A percentile compares a stretch with the other conserved stretches of the same genome.
Evolutionary conservation across 1,139 yeast genomes (phyloP).

Genomic region (Zygoascus hellenicus): DNA sequence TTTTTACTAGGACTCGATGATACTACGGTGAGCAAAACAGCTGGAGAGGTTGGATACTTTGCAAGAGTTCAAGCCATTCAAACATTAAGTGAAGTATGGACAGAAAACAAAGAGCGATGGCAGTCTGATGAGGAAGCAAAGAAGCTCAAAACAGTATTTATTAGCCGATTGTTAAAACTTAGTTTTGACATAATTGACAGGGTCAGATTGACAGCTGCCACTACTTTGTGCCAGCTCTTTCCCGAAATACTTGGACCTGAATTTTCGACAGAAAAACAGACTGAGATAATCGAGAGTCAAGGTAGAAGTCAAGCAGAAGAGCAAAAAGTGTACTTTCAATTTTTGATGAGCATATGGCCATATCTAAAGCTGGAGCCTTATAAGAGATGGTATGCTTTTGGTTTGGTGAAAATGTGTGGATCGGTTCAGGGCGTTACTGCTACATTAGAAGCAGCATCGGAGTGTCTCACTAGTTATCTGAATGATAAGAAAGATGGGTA

Average conservation of each 20-base stretch:
- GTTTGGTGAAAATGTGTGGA: conserved; percentile 8
- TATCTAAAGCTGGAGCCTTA: not conserved
- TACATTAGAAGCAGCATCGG: not conserved
- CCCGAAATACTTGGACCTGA: conserved; percentile 1
- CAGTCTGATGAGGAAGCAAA: not conserved
- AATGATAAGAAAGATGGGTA: too few relatives aligned
- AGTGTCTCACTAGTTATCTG: too few relatives aligned
- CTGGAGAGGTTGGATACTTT: conserved; percentile 58
- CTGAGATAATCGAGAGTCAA: conserved; percentile 11
- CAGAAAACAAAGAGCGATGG: not conserved
- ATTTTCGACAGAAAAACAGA: conserved; percentile 7
- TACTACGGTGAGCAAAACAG: conserved; percentile 30
- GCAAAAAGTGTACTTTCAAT: conserved; percentile 10
- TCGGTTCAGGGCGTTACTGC: conserved; percentile 1
- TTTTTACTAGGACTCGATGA: conserved; percentile 29
- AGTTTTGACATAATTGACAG: conserved; percentile 48
- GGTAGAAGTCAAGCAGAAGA: conserved; percentile 6
- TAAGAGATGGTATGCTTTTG: conserved; percentile 1
- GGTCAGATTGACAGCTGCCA: conserved; percentile 33
- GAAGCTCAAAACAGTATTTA: conserved; percentile 17
- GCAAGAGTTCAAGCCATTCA: conserved; percentile 50
- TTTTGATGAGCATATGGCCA: conserved; percentile 2
- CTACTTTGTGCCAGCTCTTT: conserved; percentile 20
- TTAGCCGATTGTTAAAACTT: conserved; percentile 45
- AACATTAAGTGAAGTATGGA: conserved; percentile 10